A percentile compares a stretch with the other conserved stretches of the same genome.
Conservation (phyloP, 129 eudicot species). For the Dittrichia graveolens region DNA sequence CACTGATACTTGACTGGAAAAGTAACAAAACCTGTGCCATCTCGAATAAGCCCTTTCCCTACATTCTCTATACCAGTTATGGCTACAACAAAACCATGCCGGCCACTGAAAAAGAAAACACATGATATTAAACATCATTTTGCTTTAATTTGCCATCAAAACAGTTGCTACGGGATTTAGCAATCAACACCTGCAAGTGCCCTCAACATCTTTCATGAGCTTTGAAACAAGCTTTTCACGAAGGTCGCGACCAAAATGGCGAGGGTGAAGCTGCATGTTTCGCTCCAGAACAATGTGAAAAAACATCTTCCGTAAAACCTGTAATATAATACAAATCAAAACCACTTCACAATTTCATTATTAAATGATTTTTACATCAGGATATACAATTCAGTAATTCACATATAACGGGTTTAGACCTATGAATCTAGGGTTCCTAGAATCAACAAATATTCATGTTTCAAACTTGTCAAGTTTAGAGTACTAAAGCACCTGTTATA, state of each 20-base stretch:
- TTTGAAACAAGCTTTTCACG: constrained; percentile 76
- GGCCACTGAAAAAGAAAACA: constrained; percentile 52
- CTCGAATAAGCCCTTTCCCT: constrained; percentile 91
- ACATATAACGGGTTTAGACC: neutral
- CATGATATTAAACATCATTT: neutral
- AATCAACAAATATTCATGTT: neutral
- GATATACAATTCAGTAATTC: neutral
- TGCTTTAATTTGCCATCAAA: neutral
- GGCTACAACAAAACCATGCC: constrained; percentile 97
- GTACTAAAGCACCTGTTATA: no score
- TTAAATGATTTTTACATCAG: neutral
- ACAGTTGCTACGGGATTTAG: neutral
- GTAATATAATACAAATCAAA: neutral
- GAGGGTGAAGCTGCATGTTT: constrained; percentile 86
- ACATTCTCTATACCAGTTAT: constrained; percentile 86
- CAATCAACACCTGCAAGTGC: constrained; percentile 65
- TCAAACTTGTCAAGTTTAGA: neutral
- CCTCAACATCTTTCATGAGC: constrained; percentile 89
- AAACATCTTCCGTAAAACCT: constrained; percentile 47
- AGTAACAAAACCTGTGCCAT: constrained; percentile 90
- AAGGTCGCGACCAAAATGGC: constrained; percentile 84
- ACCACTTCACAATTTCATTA: neutral
- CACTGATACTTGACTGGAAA: constrained; percentile 88
- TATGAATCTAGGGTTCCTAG: neutral
- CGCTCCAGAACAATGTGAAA: constrained; percentile 82